Evolutionary conservation across 805 yeast species (phyloP).

Genomic region (Debaryomyces tyrocola): DNA sequence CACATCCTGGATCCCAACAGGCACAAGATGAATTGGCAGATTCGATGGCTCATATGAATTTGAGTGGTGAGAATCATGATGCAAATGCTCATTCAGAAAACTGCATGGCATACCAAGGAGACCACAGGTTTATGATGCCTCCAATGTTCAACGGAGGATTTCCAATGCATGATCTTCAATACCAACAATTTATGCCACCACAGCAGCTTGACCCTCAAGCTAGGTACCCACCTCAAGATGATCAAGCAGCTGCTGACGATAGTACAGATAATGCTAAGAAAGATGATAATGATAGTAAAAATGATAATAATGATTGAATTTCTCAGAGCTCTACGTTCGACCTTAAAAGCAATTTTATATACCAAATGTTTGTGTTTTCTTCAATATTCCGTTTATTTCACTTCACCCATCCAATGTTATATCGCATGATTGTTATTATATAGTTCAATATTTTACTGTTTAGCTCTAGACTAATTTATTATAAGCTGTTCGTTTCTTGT

Average conservation of each 20-base stretch:
- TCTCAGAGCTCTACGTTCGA: too few species aligned
- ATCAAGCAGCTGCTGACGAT: neutral
- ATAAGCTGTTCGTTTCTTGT: too few species aligned
- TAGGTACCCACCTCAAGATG: neutral
- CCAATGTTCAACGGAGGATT: slow-evolving; percentile 15
- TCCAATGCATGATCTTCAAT: slow-evolving; percentile 15
- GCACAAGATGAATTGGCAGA: slow-evolving; percentile 10
- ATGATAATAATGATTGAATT: neutral
- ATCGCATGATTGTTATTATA: too few species aligned
- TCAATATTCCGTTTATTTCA: too few species aligned
- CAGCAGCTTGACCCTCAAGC: neutral
- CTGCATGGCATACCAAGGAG: slow-evolving; percentile 3
- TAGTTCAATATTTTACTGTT: too few species aligned
- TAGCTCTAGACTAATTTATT: too few species aligned
- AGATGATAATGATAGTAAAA: slow-evolving; percentile 1
- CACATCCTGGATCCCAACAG: slow-evolving; percentile 1
- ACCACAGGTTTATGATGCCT: slow-evolving; percentile 12
- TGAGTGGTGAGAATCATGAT: slow-evolving; percentile 6
- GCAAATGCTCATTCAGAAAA: neutral
- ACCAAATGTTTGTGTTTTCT: too few species aligned
- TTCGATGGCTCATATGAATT: slow-evolving; percentile 12
- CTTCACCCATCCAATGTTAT: too few species aligned
- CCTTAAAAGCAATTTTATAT: too few species aligned
- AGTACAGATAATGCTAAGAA: neutral
- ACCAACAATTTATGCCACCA: slow-evolving; percentile 13